A percentile compares a stretch with the other conserved stretches of the same genome.
These are phyloP conservation scores for Ophiostoma sp. DNA, from an alignment of 2,329 filamentous ascomycete species.

Conservation along the genomic window DNA sequence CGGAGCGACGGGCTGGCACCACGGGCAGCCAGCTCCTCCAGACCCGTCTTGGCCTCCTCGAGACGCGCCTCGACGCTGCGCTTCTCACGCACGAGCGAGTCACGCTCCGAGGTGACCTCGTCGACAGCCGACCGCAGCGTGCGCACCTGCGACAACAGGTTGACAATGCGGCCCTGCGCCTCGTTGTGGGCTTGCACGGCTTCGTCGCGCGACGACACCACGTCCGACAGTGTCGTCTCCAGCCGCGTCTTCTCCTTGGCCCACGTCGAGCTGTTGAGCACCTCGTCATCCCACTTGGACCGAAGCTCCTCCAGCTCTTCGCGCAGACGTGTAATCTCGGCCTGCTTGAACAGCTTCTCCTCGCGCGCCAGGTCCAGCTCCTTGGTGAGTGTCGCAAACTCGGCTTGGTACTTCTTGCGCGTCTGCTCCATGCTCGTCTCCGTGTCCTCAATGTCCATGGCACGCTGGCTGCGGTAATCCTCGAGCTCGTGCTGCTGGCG, in stretches of 20 bases:
- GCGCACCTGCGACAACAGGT: slow-evolving; percentile 84
- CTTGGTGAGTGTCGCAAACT: slow-evolving; percentile 84
- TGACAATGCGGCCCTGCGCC: slow-evolving; percentile 89
- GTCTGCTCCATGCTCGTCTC: slow-evolving; percentile 96
- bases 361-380: slow-evolving; percentile 93
- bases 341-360: slow-evolving; percentile 80
- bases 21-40: slow-evolving; percentile 82
- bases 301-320: slow-evolving; percentile 94
- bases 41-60: slow-evolving; percentile 80
- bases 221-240: slow-evolving; percentile 83
- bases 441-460: slow-evolving; percentile 96
- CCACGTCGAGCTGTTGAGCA: slow-evolving; percentile 96
- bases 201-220: slow-evolving; percentile 89
- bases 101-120: slow-evolving; percentile 80
- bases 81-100: slow-evolving; percentile 84
- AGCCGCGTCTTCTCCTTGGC: slow-evolving; percentile 95
- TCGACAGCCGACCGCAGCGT: slow-evolving; percentile 80
- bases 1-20: slow-evolving; percentile 86
- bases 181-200: slow-evolving; percentile 92
- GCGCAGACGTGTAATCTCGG: slow-evolving; percentile 83
- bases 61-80: slow-evolving; percentile 81
- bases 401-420: slow-evolving; percentile 92
- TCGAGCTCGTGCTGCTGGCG: slow-evolving; percentile 95
- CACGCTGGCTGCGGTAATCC: slow-evolving; percentile 91
- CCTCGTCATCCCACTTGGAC: slow-evolving; percentile 97